phyloP scores from a whole-genome alignment of 2,329 filamentous ascomycete genomes.

The Aspergillus terreus region DNA sequence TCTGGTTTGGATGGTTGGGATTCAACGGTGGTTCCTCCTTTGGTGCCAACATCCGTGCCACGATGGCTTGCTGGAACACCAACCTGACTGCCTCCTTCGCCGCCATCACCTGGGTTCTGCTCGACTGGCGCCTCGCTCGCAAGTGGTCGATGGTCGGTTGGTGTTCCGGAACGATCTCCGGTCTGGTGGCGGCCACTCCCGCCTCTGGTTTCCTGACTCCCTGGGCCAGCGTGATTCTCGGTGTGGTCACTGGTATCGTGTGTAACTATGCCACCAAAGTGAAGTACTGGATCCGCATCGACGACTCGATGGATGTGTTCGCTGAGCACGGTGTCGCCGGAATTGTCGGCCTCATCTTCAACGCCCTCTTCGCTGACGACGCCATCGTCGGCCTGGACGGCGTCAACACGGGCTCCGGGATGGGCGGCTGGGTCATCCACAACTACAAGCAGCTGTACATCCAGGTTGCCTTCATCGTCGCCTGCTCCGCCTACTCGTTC shows the following conservation, averaged over 20 bases:
- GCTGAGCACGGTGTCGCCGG: slow-evolving; percentile 84
- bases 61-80: slow-evolving; percentile 97
- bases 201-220: slow-evolving; percentile 74
- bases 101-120: slow-evolving; percentile 87
- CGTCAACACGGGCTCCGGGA: slow-evolving; percentile 44
- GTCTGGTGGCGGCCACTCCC: slow-evolving; percentile 82
- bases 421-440: slow-evolving; percentile 68
- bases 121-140: slow-evolving; percentile 89
- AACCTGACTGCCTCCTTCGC: slow-evolving; percentile 91
- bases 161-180: slow-evolving; percentile 85
- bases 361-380: slow-evolving; percentile 71
- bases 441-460: slow-evolving; percentile 69
- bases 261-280: slow-evolving; percentile 86
- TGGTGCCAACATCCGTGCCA: slow-evolving; percentile 87
- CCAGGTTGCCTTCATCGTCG: slow-evolving; percentile 65
- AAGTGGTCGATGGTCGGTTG: slow-evolving; percentile 95
- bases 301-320: slow-evolving; percentile 87
- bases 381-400: slow-evolving; percentile 74
- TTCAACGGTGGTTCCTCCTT: slow-evolving; percentile 98
- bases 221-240: slow-evolving; percentile 60
- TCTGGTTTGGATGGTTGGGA: slow-evolving; percentile 98
- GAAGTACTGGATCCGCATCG: slow-evolving; percentile 72
- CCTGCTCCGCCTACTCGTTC: slow-evolving; percentile 64
- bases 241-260: slow-evolving; percentile 60
- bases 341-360: slow-evolving; percentile 74